Evolutionary conservation across 1,284 basidiomycete genomes (phyloP).

Genomic region (Microbotryomycetes sp.): DNA sequence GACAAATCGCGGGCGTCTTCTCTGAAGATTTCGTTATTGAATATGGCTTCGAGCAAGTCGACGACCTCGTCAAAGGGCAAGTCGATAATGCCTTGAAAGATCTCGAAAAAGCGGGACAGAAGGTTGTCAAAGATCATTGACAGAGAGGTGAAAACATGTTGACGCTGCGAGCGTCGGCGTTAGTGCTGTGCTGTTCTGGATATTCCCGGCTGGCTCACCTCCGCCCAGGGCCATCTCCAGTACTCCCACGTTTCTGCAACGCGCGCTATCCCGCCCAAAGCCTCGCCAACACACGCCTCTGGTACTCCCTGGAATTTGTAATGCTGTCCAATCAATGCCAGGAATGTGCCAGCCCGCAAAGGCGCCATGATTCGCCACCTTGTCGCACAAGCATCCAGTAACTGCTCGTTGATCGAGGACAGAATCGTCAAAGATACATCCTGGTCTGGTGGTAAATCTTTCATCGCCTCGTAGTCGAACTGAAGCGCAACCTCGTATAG

Average conservation of each 20-base stretch:
- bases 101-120: conserved; percentile 74
- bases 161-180: conserved; percentile 25
- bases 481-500: conserved; percentile 77
- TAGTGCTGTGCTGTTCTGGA: no score
- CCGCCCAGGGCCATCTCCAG: conserved; percentile 64
- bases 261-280: conserved; percentile 63
- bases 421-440: conserved; percentile 93
- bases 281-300: conserved; percentile 87
- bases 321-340: conserved; percentile 78
- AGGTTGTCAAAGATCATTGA: conserved; percentile 73
- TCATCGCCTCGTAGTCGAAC: conserved; percentile 81
- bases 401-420: conserved; percentile 67
- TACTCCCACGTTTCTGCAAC: conserved; percentile 55
- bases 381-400: conserved; percentile 78
- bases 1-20: conserved; percentile 34
- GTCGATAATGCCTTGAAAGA: conserved; percentile 64
- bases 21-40: conserved; percentile 35
- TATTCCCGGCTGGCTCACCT: conserved; percentile 52
- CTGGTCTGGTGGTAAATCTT: conserved; percentile 84
- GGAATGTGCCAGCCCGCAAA: conserved; percentile 70
- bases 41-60: conserved; percentile 43
- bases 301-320: conserved; percentile 51
- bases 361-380: conserved; percentile 81
- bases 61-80: conserved; percentile 65
- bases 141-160: conserved; percentile 30